phyloP scores from a whole-genome alignment of 2,329 filamentous ascomycete genomes.

The Trichoderma koningii region DNA sequence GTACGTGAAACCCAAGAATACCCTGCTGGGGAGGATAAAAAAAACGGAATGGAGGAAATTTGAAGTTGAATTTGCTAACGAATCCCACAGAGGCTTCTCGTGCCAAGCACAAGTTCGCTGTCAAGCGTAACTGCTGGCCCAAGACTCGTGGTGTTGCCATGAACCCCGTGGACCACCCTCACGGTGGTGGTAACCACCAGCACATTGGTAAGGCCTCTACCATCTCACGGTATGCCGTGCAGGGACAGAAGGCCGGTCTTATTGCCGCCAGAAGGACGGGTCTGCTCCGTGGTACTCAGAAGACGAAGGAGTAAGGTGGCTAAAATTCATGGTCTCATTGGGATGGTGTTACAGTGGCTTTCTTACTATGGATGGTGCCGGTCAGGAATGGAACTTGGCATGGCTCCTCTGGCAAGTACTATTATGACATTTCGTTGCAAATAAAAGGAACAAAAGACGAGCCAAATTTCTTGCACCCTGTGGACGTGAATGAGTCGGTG shows the following conservation, averaged over 20 bases:
- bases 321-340: conserved; percentile 58
- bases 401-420: conserved; percentile 53
- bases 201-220: conserved; percentile 99
- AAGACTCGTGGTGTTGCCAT: conserved; percentile 99
- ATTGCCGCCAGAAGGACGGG: conserved; percentile 99
- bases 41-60: not conserved
- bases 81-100: conserved; percentile 81
- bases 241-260: conserved; percentile 99
- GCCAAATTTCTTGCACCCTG: conserved; percentile 21
- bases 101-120: conserved; percentile 99
- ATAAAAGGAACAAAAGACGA: conserved; percentile 35
- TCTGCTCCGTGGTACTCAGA: conserved; percentile 99
- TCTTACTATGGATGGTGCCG: conserved; percentile 60
- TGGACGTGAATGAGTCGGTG: conserved; percentile 25
- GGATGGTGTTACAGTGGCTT: conserved; percentile 66
- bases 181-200: conserved; percentile 99
- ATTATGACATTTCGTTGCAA: conserved; percentile 53
- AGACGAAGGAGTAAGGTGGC: conserved; percentile 87
- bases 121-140: conserved; percentile 99
- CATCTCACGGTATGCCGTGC: conserved; percentile 95
- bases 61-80: conserved; percentile 42
- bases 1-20: conserved; percentile 51
- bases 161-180: conserved; percentile 99
- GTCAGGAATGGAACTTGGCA: conserved; percentile 49
- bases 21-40: not conserved